Evolutionary conservation across 768 basidiomycete genomes (phyloP).

Genomic region (Terana coerulea): DNA sequence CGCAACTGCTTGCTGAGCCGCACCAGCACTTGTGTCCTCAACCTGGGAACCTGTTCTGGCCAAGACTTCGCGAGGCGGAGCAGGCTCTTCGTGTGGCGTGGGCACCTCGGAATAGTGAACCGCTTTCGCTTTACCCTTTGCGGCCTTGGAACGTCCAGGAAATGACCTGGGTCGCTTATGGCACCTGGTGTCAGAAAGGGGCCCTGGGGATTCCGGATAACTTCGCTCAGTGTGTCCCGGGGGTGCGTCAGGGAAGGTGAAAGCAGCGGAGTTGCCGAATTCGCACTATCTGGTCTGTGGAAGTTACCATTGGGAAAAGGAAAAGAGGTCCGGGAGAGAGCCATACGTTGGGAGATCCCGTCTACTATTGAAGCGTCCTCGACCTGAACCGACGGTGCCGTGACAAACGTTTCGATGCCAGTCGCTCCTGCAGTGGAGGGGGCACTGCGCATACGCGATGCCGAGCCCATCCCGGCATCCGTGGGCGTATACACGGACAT

Average conservation of each 20-base stretch:
- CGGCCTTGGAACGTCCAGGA: neutral
- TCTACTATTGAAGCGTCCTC: neutral
- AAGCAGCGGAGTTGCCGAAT: conserved; percentile 10
- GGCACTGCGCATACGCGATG: conserved; percentile 1
- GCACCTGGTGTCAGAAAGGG: neutral
- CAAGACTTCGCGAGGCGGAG: conserved; percentile 63
- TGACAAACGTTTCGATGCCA: conserved; percentile 25
- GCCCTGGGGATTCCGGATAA: neutral
- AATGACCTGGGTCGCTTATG: neutral
- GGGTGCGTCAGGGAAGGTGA: neutral
- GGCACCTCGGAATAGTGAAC: conserved; percentile 20
- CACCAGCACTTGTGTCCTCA: conserved; percentile 62
- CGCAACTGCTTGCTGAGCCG: conserved; percentile 28
- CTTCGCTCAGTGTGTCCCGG: neutral
- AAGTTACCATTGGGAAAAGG: neutral
- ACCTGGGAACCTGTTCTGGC: conserved; percentile 53
- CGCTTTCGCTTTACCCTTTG: conserved; percentile 22
- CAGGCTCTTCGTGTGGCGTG: conserved; percentile 33
- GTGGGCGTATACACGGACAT: conserved; percentile 9
- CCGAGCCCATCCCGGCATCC: neutral
- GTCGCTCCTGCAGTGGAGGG: conserved; percentile 15
- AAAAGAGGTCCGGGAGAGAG: neutral
- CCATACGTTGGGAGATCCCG: neutral
- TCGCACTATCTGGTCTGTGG: conserved; percentile 6
- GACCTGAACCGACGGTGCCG: conserved; percentile 19